Base-by-base conservation (phyloP, 257 asterid genomes). In the Solanum ahanhuiri region DNA sequence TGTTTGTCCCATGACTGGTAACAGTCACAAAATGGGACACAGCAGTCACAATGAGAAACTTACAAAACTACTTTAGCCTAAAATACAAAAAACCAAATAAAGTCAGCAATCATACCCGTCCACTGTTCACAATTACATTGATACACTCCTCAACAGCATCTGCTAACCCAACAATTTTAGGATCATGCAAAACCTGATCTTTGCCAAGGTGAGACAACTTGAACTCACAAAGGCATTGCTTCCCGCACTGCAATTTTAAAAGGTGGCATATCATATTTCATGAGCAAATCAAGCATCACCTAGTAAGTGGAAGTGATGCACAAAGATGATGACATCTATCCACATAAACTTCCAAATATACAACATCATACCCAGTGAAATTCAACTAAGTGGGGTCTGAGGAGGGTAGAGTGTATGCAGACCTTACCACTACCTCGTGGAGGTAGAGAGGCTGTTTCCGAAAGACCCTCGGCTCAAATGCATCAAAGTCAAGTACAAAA, bases 81-180 rank as follows among this genome's bases (percentile, higher is more conserved):
- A 64, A 82, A 35, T 37, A 63, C 83, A 87, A 85, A 66, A 66
- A 81, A 37, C 69, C 39, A 60, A 35, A 28, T 84, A 18, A 30
- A 57, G 71, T 73, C 87, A 54, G 33, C 57, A 82, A 63, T 58
- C 84, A 87, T 91, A 96, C 99, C 98, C 90, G 92, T 83, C 97
- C 97, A 88, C 90, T 92, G 87, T 89, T 93, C 89, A 94, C 72
- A 82, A 90, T 90, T 79, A 96, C 85, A 87, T 91, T 96, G 87
- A 95, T 75, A 43, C 94, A 93, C 77, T 97, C 98, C 91, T 93
- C 95, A n/a, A 95, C 98, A 75, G 98, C 95, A 92, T 95, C 97
- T 84, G 93, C 85, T 93, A 96, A 91, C 85, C 94, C 95, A 82
- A 93, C 91, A 88, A 93, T 89, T 88, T 89, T 92, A 85, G 89